These are phyloP conservation scores for Pleodorina starrii DNA, from an alignment of 139 green algal genomes.

Conservation along the genomic window DNA sequence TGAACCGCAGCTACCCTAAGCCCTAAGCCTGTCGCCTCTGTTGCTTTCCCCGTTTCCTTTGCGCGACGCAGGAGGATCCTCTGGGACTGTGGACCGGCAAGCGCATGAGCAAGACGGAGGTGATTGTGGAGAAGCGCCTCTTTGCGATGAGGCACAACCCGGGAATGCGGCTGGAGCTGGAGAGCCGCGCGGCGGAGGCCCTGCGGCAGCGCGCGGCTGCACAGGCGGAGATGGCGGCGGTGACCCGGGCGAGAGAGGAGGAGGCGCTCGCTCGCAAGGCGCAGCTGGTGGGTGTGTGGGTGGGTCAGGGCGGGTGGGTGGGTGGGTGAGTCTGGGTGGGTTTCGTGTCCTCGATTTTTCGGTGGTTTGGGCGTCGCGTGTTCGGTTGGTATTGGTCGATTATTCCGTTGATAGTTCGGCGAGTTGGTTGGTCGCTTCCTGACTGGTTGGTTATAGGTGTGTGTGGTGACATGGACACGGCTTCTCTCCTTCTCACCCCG, in stretches of 20 bases:
- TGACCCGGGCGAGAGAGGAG: neutral
- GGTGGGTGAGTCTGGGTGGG: too few relatives aligned
- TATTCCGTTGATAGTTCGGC: too few relatives aligned
- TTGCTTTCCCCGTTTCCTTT: neutral
- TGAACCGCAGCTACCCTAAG: neutral
- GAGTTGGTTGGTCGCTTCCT: too few relatives aligned
- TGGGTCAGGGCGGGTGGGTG: too few relatives aligned
- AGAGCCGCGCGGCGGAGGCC: conserved; percentile 32
- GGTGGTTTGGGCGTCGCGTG: too few relatives aligned
- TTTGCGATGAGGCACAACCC: conserved; percentile 43
- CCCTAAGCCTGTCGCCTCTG: neutral
- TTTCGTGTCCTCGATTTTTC: too few relatives aligned
- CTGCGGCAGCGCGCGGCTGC: conserved; percentile 13
- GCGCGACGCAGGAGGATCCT: conserved; percentile 48
- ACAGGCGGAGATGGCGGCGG: conserved; percentile 37
- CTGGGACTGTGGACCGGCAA: conserved; percentile 41
- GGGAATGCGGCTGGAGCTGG: conserved; percentile 27
- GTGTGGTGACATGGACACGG: too few relatives aligned
- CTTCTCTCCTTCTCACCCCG: too few relatives aligned
- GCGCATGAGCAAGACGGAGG: conserved; percentile 45
- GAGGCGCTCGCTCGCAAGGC: conserved; percentile 24
- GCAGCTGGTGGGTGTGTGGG: conserved; percentile 11
- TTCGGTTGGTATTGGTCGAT: too few relatives aligned
- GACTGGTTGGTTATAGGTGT: too few relatives aligned
- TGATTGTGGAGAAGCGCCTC: conserved; percentile 32